Evolutionary conservation across 257 asterid genomes (phyloP), one percentile per base, ranked within the genome.

Genomic region (Lantana camara): DNA sequence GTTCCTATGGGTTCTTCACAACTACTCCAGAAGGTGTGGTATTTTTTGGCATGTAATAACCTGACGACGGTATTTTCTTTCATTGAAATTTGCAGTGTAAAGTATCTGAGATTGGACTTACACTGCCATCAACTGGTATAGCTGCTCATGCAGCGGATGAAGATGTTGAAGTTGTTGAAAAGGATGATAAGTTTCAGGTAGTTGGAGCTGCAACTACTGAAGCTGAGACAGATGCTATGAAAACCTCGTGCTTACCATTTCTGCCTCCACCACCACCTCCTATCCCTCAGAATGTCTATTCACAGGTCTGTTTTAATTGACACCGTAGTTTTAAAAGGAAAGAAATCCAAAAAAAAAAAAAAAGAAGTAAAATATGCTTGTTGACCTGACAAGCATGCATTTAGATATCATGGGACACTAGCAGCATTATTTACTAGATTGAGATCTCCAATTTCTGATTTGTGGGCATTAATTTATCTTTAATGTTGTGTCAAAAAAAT

Each of bases 91-190:
- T 70, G 82, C 89, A 85, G 96, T 59, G 70, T 72, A 79, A 77
- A 79, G 60, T 59, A 24, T 75, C 80, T 55, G 96, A 85, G 49
- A 64, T 51, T 3, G 84, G 70, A 50, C 54, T 59, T 30, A 23
- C 45, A 22, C 71, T 84, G 71, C 98, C 97, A 16, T 61, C 95
- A 60, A 90, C 96, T 61, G 79, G 95, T 77, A 78, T 85, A 78
- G 97, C 96, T 42, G 96, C 96, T 64, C 84, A 88, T 77, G 95
- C 90, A 21, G 34, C 63, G 37, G 95, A 93, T 75, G 95, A 87
- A 56, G 91, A 77, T 16, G 81, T 73, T 50, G 96, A 89, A 72
- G 77, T 73, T 67, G 81, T 68, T 44, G 96, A 83, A 67, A 67
- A 47, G 20, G 81, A 81, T 55, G 94, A 87, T 64, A 86, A 61